Evolutionary conservation across 1,139 yeast genomes (phyloP).

Genomic region (Saccharomyces pastorianus): DNA sequence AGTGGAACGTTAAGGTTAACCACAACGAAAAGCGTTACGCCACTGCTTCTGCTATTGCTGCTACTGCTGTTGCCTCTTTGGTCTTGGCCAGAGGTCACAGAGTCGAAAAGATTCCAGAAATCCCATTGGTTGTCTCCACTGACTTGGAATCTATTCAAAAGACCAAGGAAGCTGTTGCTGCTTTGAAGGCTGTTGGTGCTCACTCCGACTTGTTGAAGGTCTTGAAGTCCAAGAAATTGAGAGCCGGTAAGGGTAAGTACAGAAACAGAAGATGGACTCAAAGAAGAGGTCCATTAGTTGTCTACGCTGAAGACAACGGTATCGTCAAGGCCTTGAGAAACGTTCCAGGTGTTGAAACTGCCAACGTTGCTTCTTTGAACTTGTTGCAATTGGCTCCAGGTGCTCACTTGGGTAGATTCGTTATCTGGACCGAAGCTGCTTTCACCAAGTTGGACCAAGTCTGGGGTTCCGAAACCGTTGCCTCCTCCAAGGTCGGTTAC

Average conservation of each 20-base stretch:
- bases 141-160: conserved; percentile 88
- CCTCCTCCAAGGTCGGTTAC: conserved; percentile 84
- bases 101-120: conserved; percentile 96
- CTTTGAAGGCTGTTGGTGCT: conserved; percentile 97
- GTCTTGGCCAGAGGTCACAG: conserved; percentile 99
- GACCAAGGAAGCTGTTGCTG: conserved; percentile 98
- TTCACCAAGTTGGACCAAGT: conserved; percentile 93
- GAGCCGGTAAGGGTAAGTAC: conserved; percentile 99
- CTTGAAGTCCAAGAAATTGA: conserved; percentile 94
- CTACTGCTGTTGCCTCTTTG: conserved; percentile 96
- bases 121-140: conserved; percentile 94
- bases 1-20: conserved; percentile 99
- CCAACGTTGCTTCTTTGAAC: conserved; percentile 87
- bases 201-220: conserved; percentile 98
- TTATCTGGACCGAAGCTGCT: conserved; percentile 99
- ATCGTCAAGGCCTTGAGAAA: conserved; percentile 97
- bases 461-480: conserved; percentile 89
- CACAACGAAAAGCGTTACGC: conserved; percentile 99
- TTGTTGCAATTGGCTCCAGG: conserved; percentile 99
- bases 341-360: conserved; percentile 99
- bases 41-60: conserved; percentile 99
- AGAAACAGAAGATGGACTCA: conserved; percentile 99
- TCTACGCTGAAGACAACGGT: conserved; percentile 97
- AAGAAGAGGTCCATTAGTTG: conserved; percentile 99
- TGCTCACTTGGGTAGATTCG: conserved; percentile 99